These are phyloP conservation scores for Holtermannia corniformis DNA, from an alignment of 768 basidiomycete genomes.

Conservation along the genomic window DNA sequence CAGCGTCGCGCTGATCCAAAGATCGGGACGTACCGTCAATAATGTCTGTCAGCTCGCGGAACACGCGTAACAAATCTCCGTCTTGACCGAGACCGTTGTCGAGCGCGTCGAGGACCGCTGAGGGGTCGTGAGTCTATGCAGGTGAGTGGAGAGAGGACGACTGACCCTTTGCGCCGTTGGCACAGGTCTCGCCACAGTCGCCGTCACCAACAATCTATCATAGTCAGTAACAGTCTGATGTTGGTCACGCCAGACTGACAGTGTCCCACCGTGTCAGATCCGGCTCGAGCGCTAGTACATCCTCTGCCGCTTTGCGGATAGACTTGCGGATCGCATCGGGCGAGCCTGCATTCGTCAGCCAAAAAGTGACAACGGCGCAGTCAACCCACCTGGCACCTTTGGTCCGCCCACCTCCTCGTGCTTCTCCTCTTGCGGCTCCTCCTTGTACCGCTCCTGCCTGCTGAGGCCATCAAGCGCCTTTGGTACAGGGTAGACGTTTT, in stretches of 20 bases:
- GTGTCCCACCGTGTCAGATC: slow-evolving; percentile 37
- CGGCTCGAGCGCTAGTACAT: slow-evolving; percentile 30
- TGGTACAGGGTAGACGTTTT: slow-evolving; percentile 26
- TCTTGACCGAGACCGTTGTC: slow-evolving; percentile 22
- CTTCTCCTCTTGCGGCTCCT: slow-evolving; percentile 19
- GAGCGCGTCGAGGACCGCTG: slow-evolving; percentile 23
- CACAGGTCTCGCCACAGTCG: slow-evolving; percentile 38
- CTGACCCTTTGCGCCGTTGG: slow-evolving; percentile 25
- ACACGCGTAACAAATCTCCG: slow-evolving; percentile 33
- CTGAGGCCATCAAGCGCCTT: slow-evolving; percentile 11
- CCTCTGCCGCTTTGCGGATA: slow-evolving; percentile 27
- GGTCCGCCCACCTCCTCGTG: slow-evolving; percentile 9
- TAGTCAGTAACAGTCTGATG: neutral
- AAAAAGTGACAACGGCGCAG: neutral
- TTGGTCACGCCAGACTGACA: slow-evolving; percentile 10
- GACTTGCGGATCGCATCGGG: slow-evolving; percentile 17
- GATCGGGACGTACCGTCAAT: slow-evolving; percentile 30
- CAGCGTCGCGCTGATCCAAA: neutral
- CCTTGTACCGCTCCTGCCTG: slow-evolving; percentile 24
- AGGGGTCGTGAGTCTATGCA: neutral
- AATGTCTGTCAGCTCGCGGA: slow-evolving; percentile 31
- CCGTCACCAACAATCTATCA: slow-evolving; percentile 38
- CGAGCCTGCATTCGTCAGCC: neutral
- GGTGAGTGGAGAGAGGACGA: neutral
- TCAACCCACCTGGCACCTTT: slow-evolving; percentile 21